phyloP scores from a whole-genome alignment of 2,329 filamentous ascomycete genomes.

The Ciborinia camelliae region DNA sequence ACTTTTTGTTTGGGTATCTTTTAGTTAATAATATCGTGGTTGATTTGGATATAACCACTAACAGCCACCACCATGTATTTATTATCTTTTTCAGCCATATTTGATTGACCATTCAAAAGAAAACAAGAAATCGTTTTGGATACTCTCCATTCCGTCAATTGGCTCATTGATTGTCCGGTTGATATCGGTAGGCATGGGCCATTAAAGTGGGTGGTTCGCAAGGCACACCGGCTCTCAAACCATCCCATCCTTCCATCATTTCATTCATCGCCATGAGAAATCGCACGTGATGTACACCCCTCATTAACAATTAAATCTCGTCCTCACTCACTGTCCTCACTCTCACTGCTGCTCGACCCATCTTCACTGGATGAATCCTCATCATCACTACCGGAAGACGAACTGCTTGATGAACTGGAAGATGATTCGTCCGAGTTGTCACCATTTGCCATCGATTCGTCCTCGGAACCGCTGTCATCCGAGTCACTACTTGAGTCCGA shows the following conservation, averaged over 20 bases:
- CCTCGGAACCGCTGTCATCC: constrained; percentile 29
- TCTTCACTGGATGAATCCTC: constrained; percentile 14
- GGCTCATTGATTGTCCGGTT: background rate
- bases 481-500: constrained; percentile 22
- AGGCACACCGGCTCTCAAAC: background rate
- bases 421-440: constrained; percentile 21
- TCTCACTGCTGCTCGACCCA: constrained; percentile 14
- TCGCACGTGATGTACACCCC: background rate
- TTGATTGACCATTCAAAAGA: background rate
- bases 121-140: background rate
- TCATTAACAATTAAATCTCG: background rate
- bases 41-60: background rate
- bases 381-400: constrained; percentile 23
- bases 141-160: background rate
- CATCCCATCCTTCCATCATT: too few species aligned
- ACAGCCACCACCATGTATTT: constrained; percentile 2
- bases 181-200: background rate
- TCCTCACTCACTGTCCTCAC: constrained; percentile 17
- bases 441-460: constrained; percentile 22
- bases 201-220: background rate
- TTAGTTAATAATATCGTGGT: background rate
- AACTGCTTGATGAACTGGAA: constrained; percentile 27
- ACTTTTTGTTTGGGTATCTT: constrained; percentile 8
- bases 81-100: background rate
- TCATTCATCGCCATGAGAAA: background rate